Percentiles rank a stretch among this genome's conserved stretches.
Conservation (phyloP, 1,284 basidiomycete genomes). For the Ceratobasidium papillatum region DNA sequence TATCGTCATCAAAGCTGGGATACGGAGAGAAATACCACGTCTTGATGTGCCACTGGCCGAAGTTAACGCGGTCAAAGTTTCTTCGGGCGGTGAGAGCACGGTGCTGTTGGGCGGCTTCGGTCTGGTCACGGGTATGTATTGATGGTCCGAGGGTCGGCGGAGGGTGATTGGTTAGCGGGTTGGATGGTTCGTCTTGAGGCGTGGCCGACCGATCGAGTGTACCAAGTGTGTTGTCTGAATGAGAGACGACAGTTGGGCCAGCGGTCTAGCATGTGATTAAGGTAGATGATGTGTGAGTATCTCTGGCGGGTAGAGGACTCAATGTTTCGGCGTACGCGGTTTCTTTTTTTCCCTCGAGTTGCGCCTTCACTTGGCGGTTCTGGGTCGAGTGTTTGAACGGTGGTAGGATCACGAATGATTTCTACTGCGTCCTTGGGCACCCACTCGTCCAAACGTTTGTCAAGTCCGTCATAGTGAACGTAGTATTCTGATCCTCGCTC, state of each 20-base stretch:
- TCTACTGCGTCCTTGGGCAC: slow-evolving; percentile 55
- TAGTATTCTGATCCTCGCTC: slow-evolving; percentile 62
- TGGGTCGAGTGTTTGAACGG: slow-evolving; percentile 17
- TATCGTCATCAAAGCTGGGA: slow-evolving; percentile 68
- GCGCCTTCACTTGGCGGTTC: slow-evolving; percentile 15
- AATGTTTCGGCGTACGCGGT: slow-evolving; percentile 18
- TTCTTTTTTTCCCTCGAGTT: slow-evolving; percentile 32
- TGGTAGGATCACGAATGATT: slow-evolving; percentile 2
- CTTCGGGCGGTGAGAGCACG: slow-evolving; percentile 71
- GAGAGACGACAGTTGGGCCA: slow-evolving; percentile 27
- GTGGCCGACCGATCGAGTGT: slow-evolving; percentile 24
- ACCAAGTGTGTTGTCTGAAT: slow-evolving; percentile 18
- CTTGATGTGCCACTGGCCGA: slow-evolving; percentile 78
- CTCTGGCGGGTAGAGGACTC: slow-evolving; percentile 2
- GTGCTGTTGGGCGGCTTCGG: slow-evolving; percentile 64
- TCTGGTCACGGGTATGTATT: slow-evolving; percentile 46
- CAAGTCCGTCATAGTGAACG: slow-evolving; percentile 72
- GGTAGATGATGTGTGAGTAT: slow-evolving; percentile 22
- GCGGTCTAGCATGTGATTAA: slow-evolving; percentile 14
- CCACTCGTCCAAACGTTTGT: slow-evolving; percentile 84
- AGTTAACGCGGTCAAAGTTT: slow-evolving; percentile 80
- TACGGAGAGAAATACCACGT: slow-evolving; percentile 93
- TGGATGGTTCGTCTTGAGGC: slow-evolving; percentile 16
- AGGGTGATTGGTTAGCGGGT: background rate
- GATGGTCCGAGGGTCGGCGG: slow-evolving; percentile 23